phyloP scores from a whole-genome alignment of 495 filamentous ascomycete genomes.

The Daldinia loculata region DNA sequence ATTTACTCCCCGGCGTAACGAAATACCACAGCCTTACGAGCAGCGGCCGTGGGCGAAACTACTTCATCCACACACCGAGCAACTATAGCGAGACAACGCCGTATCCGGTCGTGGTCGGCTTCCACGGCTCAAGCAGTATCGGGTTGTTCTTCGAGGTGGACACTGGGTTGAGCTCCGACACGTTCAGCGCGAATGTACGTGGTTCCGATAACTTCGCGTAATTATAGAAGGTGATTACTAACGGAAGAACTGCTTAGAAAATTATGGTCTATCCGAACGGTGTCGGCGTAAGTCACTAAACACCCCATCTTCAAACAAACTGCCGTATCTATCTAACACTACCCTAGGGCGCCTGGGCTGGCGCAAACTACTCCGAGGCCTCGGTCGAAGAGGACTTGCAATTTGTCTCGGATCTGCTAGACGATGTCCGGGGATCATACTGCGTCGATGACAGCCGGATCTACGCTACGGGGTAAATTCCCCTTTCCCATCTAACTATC shows the following conservation, averaged over 20 bases:
- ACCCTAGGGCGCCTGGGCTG: slow-evolving; percentile 45
- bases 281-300: slow-evolving; percentile 31
- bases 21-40: slow-evolving; percentile 39
- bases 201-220: too few relatives aligned
- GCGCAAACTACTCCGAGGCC: slow-evolving; percentile 45
- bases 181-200: slow-evolving; percentile 40
- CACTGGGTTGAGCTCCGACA: slow-evolving; percentile 41
- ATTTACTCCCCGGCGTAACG: slow-evolving; percentile 34
- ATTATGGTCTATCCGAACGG: slow-evolving; percentile 49
- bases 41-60: slow-evolving; percentile 38
- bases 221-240: neutral
- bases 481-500: neutral
- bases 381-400: slow-evolving; percentile 55
- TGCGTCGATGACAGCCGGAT: slow-evolving; percentile 62
- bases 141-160: slow-evolving; percentile 47
- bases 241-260: slow-evolving; percentile 29
- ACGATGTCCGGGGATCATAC: slow-evolving; percentile 52
- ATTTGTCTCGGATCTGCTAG: slow-evolving; percentile 59
- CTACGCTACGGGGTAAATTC: slow-evolving; percentile 56
- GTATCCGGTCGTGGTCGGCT: slow-evolving; percentile 44
- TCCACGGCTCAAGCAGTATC: slow-evolving; percentile 46
- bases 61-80: slow-evolving; percentile 42
- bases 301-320: neutral
- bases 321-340: slow-evolving; percentile 1
- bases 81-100: slow-evolving; percentile 38